Evolutionary conservation across 2,329 filamentous ascomycete species (phyloP), one percentile per base, ranked within the genome.

Genomic region (Stemphylium vesicarium): DNA sequence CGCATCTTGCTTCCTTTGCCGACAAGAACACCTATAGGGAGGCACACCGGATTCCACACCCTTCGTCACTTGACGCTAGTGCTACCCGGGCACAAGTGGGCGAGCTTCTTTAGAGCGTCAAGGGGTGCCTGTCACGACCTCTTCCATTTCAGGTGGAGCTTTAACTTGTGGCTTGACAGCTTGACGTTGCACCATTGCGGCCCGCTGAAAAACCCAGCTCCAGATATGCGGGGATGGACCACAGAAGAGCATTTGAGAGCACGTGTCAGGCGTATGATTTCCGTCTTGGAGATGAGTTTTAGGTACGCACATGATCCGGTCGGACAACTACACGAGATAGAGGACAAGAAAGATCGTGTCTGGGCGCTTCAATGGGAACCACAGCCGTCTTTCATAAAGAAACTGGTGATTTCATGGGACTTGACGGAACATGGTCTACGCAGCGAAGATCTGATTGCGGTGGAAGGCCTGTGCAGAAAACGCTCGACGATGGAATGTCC

Each of bases 391-490:
- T 52, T 32, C 20, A 46, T 47, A 9, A 47, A 20, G 18, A 40
- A 15, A 22, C 26, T 47, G 26, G 41, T 47, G 3, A 12, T 47
- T 22, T 52, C 50, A 16, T 52, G 50, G 50, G 42, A 47, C 15
- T 13, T 52, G 16, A 46, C 50, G 13, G 42, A 47, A 26, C 11
- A 40, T n/a, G 35, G 50, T 20, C 18, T 52, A 20, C 20, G 33
- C 4, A 52, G 50, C 26, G 41, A 40, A 24, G 50, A 47, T 13
- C 18, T 52, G 33, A 29, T 47, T 4, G 42, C 15, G 12, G 20
- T 47, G 9, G 42, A 46, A n/a, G 41, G 50, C 12, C 29, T 26
- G 13, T 50, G 46, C 24, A 32, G 31, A 22, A 50, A 50, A 22
- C 37, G 26, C 16, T 29, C 37, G 35, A 50, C 47, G 15, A 31